These are phyloP conservation scores for Monotropa hypopitys DNA, from an alignment of 179 eudicot genomes.

Conservation along the genomic window DNA sequence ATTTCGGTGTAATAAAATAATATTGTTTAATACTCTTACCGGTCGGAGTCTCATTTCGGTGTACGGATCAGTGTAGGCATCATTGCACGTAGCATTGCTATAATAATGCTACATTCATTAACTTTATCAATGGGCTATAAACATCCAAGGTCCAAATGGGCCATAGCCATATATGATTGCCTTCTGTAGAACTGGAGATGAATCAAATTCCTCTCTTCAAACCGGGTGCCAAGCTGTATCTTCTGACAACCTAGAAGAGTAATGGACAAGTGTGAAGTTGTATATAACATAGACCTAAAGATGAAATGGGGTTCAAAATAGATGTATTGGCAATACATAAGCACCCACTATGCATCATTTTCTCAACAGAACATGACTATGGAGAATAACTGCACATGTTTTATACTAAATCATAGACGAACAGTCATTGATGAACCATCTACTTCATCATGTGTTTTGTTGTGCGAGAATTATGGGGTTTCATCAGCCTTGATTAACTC, in stretches of 20 bases:
- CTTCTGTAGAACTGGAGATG: conserved; percentile 48
- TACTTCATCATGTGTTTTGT: background rate
- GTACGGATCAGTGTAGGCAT: too few relatives aligned
- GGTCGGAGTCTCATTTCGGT: too few relatives aligned
- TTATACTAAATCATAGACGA: background rate
- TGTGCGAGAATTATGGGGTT: background rate
- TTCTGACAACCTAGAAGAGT: conserved; percentile 46
- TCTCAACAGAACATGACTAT: background rate
- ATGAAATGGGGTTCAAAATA: background rate
- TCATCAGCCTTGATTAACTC: background rate
- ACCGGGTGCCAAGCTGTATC: conserved; percentile 96
- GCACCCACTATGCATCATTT: background rate
- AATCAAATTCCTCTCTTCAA: conserved; percentile 42
- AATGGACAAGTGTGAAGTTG: background rate
- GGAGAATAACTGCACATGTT: background rate
- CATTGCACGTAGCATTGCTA: too few relatives aligned
- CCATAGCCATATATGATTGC: conserved; percentile 74
- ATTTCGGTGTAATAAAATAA: too few relatives aligned
- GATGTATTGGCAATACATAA: background rate
- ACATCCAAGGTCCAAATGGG: conserved; percentile 85
- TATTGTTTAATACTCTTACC: too few relatives aligned
- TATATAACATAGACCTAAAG: background rate
- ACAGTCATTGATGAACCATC: background rate
- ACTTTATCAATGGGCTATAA: conserved; percentile 81
- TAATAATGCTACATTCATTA: background rate